These are phyloP conservation scores for Dactylellina drechsleri DNA, from an alignment of 2,329 filamentous ascomycete species.

Conservation along the genomic window DNA sequence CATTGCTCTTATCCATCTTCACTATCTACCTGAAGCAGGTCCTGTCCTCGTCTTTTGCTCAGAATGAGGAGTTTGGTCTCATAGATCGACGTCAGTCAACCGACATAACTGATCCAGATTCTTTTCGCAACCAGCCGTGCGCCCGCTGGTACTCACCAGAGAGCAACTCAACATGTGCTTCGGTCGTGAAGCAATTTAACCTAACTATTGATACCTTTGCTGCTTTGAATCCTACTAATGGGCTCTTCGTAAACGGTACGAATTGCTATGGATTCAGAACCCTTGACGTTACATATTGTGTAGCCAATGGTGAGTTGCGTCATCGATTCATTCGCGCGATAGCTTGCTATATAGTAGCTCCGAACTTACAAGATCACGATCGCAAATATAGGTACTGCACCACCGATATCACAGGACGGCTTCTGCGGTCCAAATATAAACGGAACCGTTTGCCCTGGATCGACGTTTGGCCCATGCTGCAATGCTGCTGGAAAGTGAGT, in stretches of 20 bases:
- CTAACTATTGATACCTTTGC: slow-evolving; percentile 6
- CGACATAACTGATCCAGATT: neutral
- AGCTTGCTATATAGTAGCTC: no score
- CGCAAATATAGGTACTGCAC: neutral
- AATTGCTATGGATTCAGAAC: slow-evolving; percentile 5
- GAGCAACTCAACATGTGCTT: slow-evolving; percentile 1
- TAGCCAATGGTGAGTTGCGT: neutral
- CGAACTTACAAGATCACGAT: no score
- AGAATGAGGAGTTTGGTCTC: neutral
- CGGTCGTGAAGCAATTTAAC: slow-evolving; percentile 6
- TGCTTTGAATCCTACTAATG: slow-evolving; percentile 12
- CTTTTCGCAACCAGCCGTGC: no score
- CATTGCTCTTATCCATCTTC: neutral
- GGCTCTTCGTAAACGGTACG: slow-evolving; percentile 10
- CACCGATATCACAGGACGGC: slow-evolving; percentile 12
- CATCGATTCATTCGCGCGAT: no score
- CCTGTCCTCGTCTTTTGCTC: neutral
- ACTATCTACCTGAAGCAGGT: slow-evolving; percentile 1
- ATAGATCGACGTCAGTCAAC: neutral
- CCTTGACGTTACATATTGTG: slow-evolving; percentile 3
- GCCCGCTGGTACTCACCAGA: slow-evolving; percentile 4
- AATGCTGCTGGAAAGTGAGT: slow-evolving; percentile 21
- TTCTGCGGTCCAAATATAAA: slow-evolving; percentile 13
- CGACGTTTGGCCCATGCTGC: slow-evolving; percentile 17
- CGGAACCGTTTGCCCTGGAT: slow-evolving; percentile 14